These are phyloP conservation scores for Phoenix dactylifera DNA, from an alignment of 176 grass and related monocot species.

Conservation along the genomic window DNA sequence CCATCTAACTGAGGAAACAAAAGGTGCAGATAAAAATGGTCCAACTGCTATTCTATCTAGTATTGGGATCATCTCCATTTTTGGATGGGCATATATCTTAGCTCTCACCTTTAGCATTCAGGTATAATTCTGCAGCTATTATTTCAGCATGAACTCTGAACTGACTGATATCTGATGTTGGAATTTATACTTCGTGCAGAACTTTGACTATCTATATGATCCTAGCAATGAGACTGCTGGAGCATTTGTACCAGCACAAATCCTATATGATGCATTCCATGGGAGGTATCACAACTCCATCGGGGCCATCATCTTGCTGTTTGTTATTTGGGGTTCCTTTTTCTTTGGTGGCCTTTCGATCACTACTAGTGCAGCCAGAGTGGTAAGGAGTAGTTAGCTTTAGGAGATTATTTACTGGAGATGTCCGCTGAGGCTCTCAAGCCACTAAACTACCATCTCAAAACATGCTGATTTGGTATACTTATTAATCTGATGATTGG, in stretches of 20 bases:
- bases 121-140: conserved; percentile 14
- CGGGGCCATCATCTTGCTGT: conserved; percentile 68
- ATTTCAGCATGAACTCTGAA: too few relatives aligned
- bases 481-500: too few relatives aligned
- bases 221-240: conserved; percentile 67
- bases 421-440: too few relatives aligned
- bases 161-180: neutral
- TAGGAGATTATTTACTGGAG: too few relatives aligned
- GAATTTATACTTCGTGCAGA: conserved; percentile 30
- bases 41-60: conserved; percentile 94
- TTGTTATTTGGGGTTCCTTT: conserved; percentile 95
- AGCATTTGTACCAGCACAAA: conserved; percentile 75
- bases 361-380: conserved; percentile 91
- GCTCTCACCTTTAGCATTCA: conserved; percentile 99
- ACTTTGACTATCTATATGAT: conserved; percentile 65
- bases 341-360: conserved; percentile 99
- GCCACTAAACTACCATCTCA: too few relatives aligned
- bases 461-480: too few relatives aligned
- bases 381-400: conserved; percentile 22
- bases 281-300: conserved; percentile 56
- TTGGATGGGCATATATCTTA: conserved; percentile 97
- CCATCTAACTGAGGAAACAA: conserved; percentile 96
- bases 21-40: conserved; percentile 84
- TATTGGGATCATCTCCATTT: conserved; percentile 90
- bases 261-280: conserved; percentile 93